Evolutionary conservation across 371 early-diverging fungal species (phyloP), one percentile per base, ranked within the genome.

Genomic region (Mortierella sp.): DNA sequence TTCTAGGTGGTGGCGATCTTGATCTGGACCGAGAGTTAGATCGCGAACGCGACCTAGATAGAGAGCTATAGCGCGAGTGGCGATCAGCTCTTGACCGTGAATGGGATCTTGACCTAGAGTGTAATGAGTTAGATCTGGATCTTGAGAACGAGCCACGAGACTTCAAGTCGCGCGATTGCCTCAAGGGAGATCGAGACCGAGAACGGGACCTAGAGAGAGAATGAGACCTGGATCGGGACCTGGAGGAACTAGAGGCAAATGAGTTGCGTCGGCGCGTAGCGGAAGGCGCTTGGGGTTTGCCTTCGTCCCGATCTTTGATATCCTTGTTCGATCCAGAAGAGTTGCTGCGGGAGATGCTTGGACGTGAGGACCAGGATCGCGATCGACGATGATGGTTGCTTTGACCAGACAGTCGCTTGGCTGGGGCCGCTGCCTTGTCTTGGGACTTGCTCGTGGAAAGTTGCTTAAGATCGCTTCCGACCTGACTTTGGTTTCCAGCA

Each of bases 331-430:
- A 52, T 37, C 24, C 39, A 12, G 14, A n/a, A 5, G 69, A 58
- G 8, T 55, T 61, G 37, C 54, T 60, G 30, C 64, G 58, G 30
- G 52, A 10, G 10, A 60, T 54, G 20, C 52, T 20, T 9, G 70
- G 66, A 1, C 54, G 70, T 9, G 81, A 63, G 9, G 76, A 76
- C 77, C 83, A 76, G 1, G 83, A 81, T n/a, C 77, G 70, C 9
- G 83, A 80, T 22, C 75, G 80, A 43, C 79, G 79, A 24, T 62
- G 72, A 18, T 62, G 43, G 55, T 59, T 60, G 40, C 73, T 57
- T 16, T 64, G 72, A 30, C 73, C 70, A 9, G 73, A 72, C 24
- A 64, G 24, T 22, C 69, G 69, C 58, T 73, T 72, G 49, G 5
- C 9, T 0, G 24, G 28, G 2, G 28, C 28, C 0, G 57, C 59